These are phyloP conservation scores for Saccharomycopsis sp. DNA, from an alignment of 805 yeast species.

Conservation along the genomic window DNA sequence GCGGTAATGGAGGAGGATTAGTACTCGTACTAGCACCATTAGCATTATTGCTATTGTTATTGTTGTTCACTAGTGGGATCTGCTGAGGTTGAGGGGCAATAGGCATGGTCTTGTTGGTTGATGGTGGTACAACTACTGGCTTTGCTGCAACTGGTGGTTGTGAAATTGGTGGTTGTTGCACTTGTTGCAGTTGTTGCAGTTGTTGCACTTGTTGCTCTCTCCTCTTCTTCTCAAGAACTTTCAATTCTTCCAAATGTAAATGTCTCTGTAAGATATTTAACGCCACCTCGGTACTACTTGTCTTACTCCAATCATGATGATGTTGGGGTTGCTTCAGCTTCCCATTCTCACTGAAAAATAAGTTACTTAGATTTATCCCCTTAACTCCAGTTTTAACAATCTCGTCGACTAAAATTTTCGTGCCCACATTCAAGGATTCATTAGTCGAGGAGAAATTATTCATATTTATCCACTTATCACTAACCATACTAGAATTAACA, in stretches of 20 bases:
- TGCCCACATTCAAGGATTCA: conserved; percentile 4
- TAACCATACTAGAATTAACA: background rate
- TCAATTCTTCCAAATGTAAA: conserved; percentile 10
- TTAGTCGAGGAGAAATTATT: conserved; percentile 11
- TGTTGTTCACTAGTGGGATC: too few relatives aligned
- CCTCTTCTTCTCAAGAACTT: conserved; percentile 3
- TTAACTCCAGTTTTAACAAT: conserved; percentile 5
- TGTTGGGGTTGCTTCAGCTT: background rate
- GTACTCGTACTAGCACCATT: background rate
- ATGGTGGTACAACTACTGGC: too few relatives aligned
- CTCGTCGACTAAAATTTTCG: conserved; percentile 1
- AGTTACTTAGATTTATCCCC: conserved; percentile 5
- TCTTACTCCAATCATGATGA: background rate
- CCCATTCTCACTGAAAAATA: background rate
- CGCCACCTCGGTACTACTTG: conserved; percentile 13
- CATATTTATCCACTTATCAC: background rate
- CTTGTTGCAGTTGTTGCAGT: background rate
- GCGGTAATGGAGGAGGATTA: background rate
- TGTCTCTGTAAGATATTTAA: conserved; percentile 8
- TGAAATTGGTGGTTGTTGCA: background rate
- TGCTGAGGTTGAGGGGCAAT: too few relatives aligned
- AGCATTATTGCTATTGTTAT: background rate
- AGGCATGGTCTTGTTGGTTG: background rate
- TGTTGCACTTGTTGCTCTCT: background rate
- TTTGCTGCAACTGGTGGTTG: background rate